Evolutionary conservation across 139 green algal genomes (phyloP), one percentile per base, ranked within the genome.

Genomic region (Diplosphaera chodatii): DNA sequence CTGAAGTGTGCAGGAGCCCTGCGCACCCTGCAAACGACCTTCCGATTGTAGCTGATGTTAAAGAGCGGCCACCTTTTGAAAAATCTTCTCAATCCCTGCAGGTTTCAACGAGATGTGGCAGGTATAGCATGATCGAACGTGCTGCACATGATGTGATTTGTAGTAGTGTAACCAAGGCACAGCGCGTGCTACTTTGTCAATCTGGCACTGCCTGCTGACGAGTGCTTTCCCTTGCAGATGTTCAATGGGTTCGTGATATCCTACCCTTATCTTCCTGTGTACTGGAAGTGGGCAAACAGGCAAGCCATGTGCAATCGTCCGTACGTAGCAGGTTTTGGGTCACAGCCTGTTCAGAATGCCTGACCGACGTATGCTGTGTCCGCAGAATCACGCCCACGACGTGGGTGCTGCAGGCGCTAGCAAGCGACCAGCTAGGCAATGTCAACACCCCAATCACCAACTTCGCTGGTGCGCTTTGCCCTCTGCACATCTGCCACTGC

Each of bases 221-320:
- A 65, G 34, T 15, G 66, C 64, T 22, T 71, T 80, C 31, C 56
- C 80, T 18, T 85, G 81, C 80, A 86, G 67, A 76, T 93, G 4
- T 92, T 89, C 72, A 91, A 89, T 33, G 88, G 88, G 32, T 94
- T 94, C 70, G 72, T 91, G 67, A 86, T 91, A 32, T 82, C 87
- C 22, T 94, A 91, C 77, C 75, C 85, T 0, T 28, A 72, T 25
- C 93, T 92, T 62, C 89, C 89, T 0, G 48, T 34, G 30, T 85
- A 82, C 41, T 92, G 82, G 84, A 74, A 84, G 67, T 94, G 88
- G 88, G 73, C 91, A 48, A 90, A 91, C 74, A 70, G 87, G 32
- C 32, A 70, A 23, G 48, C 13, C 48, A 8, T 48, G 8, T 48
- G 37, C 37, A 48, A 8, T 48, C 13, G 37, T 20, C 63, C n/a